Conservation (phyloP, 108 stramenopile genomes). For the Cafeteria roenbergensis region DNA sequence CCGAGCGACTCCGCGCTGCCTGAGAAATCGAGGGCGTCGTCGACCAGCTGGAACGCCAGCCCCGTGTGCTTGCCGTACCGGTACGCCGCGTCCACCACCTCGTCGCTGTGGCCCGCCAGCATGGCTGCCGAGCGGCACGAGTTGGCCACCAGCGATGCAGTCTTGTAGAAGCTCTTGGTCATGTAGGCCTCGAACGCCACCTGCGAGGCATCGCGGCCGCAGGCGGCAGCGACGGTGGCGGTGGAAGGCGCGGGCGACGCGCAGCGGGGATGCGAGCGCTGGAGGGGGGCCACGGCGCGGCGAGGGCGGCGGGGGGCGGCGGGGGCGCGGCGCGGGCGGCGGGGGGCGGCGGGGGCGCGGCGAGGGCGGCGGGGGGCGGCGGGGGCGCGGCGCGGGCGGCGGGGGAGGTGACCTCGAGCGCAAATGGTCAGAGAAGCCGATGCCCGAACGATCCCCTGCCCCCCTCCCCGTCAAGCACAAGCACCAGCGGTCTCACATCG, state of each 20-base stretch:
- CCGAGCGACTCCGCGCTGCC: slow-evolving; percentile 63
- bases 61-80: slow-evolving; percentile 89
- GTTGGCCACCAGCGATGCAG: slow-evolving; percentile 89
- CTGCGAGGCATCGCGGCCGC: neutral
- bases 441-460: slow-evolving; percentile 46
- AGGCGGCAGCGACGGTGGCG: no score
- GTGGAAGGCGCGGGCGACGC: no score
- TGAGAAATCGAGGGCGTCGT: slow-evolving; percentile 92
- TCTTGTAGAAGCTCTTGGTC: slow-evolving; percentile 93
- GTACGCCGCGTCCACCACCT: slow-evolving; percentile 58
- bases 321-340: no score
- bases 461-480: slow-evolving; percentile 29
- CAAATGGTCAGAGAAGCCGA: no score
- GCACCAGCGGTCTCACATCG: no score
- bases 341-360: no score
- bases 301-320: no score
- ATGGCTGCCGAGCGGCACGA: slow-evolving; percentile 76
- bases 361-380: no score
- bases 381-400: no score
- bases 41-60: slow-evolving; percentile 90
- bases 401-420: no score
- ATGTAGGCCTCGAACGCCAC: slow-evolving; percentile 56
- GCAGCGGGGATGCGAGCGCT: no score
- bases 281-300: no score
- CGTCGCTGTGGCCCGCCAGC: slow-evolving; percentile 52